phyloP scores from a whole-genome alignment of 306 rosid genomes.

The Prunus armeniaca region DNA sequence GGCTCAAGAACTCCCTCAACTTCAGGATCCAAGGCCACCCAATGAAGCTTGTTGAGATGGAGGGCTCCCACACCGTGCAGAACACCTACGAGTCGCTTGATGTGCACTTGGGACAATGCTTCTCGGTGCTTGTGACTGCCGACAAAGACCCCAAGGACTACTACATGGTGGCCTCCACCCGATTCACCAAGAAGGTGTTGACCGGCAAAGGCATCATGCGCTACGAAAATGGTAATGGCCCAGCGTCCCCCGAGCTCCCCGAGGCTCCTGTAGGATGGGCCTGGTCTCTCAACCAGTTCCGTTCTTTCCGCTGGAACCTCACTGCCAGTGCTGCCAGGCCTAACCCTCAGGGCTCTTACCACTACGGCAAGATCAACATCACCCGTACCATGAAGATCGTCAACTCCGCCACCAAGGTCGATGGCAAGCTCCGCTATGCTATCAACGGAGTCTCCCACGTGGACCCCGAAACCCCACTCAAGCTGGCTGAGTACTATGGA shows the following conservation, averaged over 20 bases:
- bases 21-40: conserved; percentile 68
- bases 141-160: conserved; percentile 60
- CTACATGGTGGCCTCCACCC: conserved; percentile 60
- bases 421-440: conserved; percentile 63
- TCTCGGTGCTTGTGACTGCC: conserved; percentile 58
- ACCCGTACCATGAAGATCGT: conserved; percentile 60
- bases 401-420: conserved; percentile 36
- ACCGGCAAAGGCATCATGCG: conserved; percentile 50
- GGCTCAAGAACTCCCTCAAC: conserved; percentile 58
- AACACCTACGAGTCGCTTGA: conserved; percentile 67
- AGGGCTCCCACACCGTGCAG: conserved; percentile 79
- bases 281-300: conserved; percentile 82
- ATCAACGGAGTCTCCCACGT: conserved; percentile 63
- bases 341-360: conserved; percentile 82
- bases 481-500: conserved; percentile 66
- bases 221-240: conserved; percentile 46
- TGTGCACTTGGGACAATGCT: conserved; percentile 69
- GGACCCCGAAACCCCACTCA: conserved; percentile 50
- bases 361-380: conserved; percentile 66
- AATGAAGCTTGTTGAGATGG: conserved; percentile 68
- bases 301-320: conserved; percentile 75
- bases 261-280: conserved; percentile 77
- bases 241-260: conserved; percentile 47
- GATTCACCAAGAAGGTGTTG: conserved; percentile 47
- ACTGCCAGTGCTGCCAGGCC: conserved; percentile 93